Conservation (phyloP, 139 green algal species). For the Trebouxia sp. region DNA sequence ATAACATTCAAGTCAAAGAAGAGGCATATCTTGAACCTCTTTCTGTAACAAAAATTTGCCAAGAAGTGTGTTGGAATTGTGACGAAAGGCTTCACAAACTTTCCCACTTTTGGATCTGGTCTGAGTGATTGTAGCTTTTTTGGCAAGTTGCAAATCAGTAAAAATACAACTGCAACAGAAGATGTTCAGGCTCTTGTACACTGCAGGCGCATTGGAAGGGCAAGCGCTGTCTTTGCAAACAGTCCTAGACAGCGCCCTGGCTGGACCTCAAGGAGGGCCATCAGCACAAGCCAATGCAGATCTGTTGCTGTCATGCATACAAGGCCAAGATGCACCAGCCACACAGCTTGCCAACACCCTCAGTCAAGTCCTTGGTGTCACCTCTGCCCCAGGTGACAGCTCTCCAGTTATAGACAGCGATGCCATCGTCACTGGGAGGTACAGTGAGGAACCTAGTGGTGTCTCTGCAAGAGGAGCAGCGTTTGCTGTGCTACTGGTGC, state of each 20-base stretch:
- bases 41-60: too few relatives aligned
- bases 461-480: not conserved
- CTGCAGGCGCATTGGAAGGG: not conserved
- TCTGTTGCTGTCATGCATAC: constrained; percentile 14
- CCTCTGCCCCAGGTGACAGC: too few relatives aligned
- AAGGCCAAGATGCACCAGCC: not conserved
- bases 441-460: not conserved
- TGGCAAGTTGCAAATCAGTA: too few relatives aligned
- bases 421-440: not conserved
- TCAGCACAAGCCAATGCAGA: constrained; percentile 6
- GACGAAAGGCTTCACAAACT: too few relatives aligned
- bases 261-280: not conserved
- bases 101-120: too few relatives aligned
- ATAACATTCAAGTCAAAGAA: too few relatives aligned
- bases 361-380: not conserved
- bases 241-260: not conserved
- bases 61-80: too few relatives aligned
- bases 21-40: too few relatives aligned
- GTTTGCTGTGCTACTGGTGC: not conserved
- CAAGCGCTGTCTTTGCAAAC: not conserved
- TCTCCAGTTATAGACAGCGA: too few relatives aligned
- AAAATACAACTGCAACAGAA: too few relatives aligned
- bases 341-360: constrained; percentile 1
- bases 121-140: too few relatives aligned
- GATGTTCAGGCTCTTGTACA: too few relatives aligned